phyloP scores from a whole-genome alignment of 1,284 basidiomycete genomes.

The Papiliotrema flavescens region DNA sequence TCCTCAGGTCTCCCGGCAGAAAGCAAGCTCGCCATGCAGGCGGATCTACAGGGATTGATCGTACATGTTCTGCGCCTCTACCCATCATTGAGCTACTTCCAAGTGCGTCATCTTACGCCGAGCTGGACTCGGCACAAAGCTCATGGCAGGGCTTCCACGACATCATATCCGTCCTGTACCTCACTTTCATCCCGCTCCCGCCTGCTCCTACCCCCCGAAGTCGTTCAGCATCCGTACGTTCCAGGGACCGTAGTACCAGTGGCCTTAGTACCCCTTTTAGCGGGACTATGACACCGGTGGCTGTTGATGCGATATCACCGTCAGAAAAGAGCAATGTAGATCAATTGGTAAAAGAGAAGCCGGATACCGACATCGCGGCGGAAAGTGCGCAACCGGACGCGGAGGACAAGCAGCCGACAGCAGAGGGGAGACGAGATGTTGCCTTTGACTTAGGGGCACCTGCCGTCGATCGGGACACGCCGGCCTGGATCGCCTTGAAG shows the following conservation, averaged over 20 bases:
- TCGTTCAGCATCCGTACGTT: slow-evolving; percentile 4
- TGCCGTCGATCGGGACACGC: slow-evolving; percentile 21
- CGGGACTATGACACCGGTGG: not conserved
- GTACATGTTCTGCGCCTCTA: slow-evolving; percentile 69
- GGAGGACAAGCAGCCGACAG: no score
- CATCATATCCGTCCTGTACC: slow-evolving; percentile 77
- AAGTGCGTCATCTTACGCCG: slow-evolving; percentile 52
- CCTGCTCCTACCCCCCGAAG: slow-evolving; percentile 6
- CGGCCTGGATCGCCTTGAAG: slow-evolving; percentile 60
- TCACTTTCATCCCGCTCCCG: slow-evolving; percentile 58
- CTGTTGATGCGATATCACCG: no score
- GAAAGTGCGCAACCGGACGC: no score
- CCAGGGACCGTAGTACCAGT: not conserved
- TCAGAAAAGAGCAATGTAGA: no score
- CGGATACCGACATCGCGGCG: no score
- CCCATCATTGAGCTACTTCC: slow-evolving; percentile 76
- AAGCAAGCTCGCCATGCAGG: slow-evolving; percentile 57
- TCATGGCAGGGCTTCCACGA: slow-evolving; percentile 78
- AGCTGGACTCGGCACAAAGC: not conserved
- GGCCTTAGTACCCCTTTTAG: not conserved
- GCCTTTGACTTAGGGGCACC: no score
- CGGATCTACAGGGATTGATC: slow-evolving; percentile 69
- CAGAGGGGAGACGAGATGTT: no score
- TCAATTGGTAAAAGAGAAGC: no score
- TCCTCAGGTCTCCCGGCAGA: slow-evolving; percentile 20